Base-by-base conservation (phyloP, 2,329 filamentous ascomycete genomes). In the Graphilbum ipis-grandicollis region DNA sequence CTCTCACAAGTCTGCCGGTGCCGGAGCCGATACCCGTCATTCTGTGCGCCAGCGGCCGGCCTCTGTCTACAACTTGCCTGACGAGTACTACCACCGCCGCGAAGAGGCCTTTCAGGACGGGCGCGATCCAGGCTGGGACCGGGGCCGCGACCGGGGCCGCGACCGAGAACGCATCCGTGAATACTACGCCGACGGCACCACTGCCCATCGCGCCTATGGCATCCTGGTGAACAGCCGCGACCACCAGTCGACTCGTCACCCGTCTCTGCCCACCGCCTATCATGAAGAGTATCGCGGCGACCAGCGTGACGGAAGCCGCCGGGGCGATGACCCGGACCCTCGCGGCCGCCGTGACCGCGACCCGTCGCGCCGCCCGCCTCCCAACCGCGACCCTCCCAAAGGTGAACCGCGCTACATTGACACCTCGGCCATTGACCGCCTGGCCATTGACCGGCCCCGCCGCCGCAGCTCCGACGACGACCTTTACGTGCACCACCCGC, bases 21-120 rank as follows among this genome's bases (percentile, higher is more conserved):
- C 33, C 15, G 19, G 35, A 52, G 41, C 53, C 3, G 47, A 51
- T 39, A 48, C 22, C 9, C 38, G 36, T 25, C 36, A 15, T 18
- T 28, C 39, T n/a, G 39, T 36, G 1, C 43, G 39, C 2, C 40
- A 23, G n/a, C 34, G 42, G 15, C 22, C 59, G 7, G 57, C 61
- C 8, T 53, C 57, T 14, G 40, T 43, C 13, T 34, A 33, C 9
- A 30, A 52, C 8, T 61, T 65, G 35, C 52, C 59, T 8, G 65
- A 69, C 30, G 62, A 69, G 4, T 59, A 59, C 38, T 61, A 67
- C 44, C 61, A 63, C 19, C 54, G 54, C 19, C 62, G 60, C 19
- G 65, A 69, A 6, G 63, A 69, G 21, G 21, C 21, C 6, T 23
- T 23, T 10, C 9, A 28, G 22, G 31, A 18, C 19, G 38, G 37